Evolutionary conservation across 306 rosid genomes (phyloP), one percentile per base, ranked within the genome.

Genomic region (Vicia sativa): DNA sequence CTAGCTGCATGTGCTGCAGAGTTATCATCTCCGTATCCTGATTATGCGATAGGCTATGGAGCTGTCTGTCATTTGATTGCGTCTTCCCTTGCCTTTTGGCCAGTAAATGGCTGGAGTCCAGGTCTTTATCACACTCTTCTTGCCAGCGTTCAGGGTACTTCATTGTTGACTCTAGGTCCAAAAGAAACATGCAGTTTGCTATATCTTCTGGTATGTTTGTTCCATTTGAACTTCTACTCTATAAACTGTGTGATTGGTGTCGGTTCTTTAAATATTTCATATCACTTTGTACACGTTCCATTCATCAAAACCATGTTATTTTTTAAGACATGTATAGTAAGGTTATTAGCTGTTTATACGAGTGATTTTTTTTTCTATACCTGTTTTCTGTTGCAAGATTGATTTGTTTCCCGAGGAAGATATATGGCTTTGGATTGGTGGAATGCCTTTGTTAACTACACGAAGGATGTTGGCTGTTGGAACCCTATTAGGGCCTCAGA

Each of bases 171-270:
- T 68, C 81, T 90, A 72, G 99, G 99, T 77, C 97, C 97, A 54
- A 93, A 90, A 78, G 97, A 93, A 84, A 90, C 99, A 6, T 90
- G 96, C 91, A 93, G 99, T 81, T 82, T 93, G 75, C 83, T 93
- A 64, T 86, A 89, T 77, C 91, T 93, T 74, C 66, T 93, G 97
- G 99, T 93, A 82, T 76, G 91, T 21, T 80, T 57, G 48, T 72
- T 60, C 53, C 39, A 70, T 69, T 58, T 60, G 37, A 55, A 48
- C 44, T 21, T 74, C 44, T 45, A 35, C 74, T 71, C 5, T 59
- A 37, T 53, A 50, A 25, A 11, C 9, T 50, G 38, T 25, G 23
- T 21, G 49, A 58, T 7, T 52, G 39, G 14, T 68, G 34, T 64
- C 70, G 23, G 68, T 63, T 73, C 45, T 43, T 9, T 35, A 57